Evolutionary conservation across 2,329 filamentous ascomycete genomes (phyloP), one percentile per base, ranked within the genome.

Genomic region (Ilyonectria destructans): DNA sequence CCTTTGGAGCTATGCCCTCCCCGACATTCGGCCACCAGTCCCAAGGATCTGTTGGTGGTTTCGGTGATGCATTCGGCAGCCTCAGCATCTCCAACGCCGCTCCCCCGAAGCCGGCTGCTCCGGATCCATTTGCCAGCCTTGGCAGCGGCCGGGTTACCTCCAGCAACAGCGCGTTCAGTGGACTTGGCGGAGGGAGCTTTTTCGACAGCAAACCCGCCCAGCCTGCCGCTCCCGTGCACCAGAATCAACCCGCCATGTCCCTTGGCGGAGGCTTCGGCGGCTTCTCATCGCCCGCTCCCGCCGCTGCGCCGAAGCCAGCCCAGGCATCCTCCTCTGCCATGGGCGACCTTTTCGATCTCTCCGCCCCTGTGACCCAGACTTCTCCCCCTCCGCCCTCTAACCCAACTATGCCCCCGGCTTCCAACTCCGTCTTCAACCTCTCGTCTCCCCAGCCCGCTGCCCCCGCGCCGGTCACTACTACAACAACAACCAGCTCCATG

Each of bases 291-390:
- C 79, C 88, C 7, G 77, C 83, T 1, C 75, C 82, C 23, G 69
- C 80, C 23, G 72, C 79, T 56, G 54, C 80, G 75, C 72, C 80
- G 45, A 67, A 77, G 48, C 69, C 81, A 62, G 69, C 84, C 23
- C 83, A 87, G 78, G 85, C 80, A 57, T 80, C 80, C 72, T 79
- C 87, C 10, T 88, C 89, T 33, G 87, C 90, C 17, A 89, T 96
- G 75, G 91, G 90, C 56, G 94, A 97, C 77, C 86, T 98, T 1
- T 96, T 98, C 77, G 94, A 96, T 77, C 89, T 97, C 72, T 88
- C 89, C 7, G 82, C 88, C 0, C 82, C 89, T 6, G 80, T 84
- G 4, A 76, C 85, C 8, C 80, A 86, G 59, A 82, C 86, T 8
- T 87, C 48, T 74, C 87, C 58, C 76, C 83, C 57, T 69, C 84